Percentiles rank a stretch among this genome's conserved stretches.
These are phyloP conservation scores for Entomortierella beljakovae DNA, from an alignment of 192 early-diverging fungal genomes.

Conservation along the genomic window DNA sequence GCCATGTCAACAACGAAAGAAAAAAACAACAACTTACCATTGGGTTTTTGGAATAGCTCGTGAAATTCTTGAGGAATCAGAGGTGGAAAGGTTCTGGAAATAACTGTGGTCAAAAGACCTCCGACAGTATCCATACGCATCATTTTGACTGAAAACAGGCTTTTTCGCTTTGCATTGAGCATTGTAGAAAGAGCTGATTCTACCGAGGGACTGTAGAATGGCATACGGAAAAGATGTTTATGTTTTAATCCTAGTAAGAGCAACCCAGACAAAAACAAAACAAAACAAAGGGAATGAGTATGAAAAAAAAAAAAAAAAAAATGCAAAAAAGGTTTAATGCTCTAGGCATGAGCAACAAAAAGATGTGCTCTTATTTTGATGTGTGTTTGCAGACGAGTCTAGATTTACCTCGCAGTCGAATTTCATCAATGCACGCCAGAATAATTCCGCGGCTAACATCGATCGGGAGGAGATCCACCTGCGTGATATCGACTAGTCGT, in stretches of 20 bases:
- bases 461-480: constrained; percentile 48
- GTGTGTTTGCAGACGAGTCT: neutral
- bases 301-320: neutral
- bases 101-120: constrained; percentile 33
- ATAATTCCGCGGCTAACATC: constrained; percentile 39
- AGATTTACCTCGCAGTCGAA: constrained; percentile 37
- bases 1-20: too few relatives aligned
- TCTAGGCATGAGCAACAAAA: neutral
- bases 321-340: neutral
- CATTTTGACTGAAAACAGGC: constrained; percentile 38
- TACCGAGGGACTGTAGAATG: constrained; percentile 44
- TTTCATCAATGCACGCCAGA: constrained; percentile 49
- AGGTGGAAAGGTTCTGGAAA: constrained; percentile 39
- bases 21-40: constrained; percentile 23
- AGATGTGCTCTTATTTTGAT: neutral
- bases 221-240: constrained; percentile 41
- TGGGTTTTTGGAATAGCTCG: constrained; percentile 43
- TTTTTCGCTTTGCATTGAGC: constrained; percentile 7
- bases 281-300: neutral
- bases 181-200: constrained; percentile 15
- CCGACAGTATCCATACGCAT: constrained; percentile 49
- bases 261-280: constrained; percentile 6
- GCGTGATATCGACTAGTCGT: constrained; percentile 26
- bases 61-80: constrained; percentile 29
- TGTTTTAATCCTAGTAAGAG: constrained; percentile 28